Evolutionary conservation across 345 rosid species (phyloP), one percentile per base, ranked within the genome.

Genomic region (Eucalyptus albens): DNA sequence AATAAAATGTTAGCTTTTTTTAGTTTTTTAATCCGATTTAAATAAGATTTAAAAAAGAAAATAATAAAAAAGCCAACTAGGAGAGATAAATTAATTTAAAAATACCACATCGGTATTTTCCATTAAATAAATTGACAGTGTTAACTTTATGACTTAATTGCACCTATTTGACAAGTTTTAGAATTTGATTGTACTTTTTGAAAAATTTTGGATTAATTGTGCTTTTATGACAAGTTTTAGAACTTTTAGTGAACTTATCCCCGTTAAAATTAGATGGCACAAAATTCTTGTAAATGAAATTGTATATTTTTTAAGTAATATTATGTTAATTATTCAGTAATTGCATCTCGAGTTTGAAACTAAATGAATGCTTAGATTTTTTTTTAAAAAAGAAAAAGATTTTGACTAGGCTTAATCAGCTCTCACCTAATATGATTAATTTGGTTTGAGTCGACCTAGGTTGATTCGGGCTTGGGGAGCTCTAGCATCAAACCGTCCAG

Each of bases 201-300:
- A 0, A 53, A 19, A 0, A 0, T 53, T 53, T 53, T 8, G 2
- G 0, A 53, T 53, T 53, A 53, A 53, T 53, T 53, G 0, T 1
- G 4, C 2, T 19, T 17, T 53, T 53, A 0, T 53, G 26, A 53
- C 1, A 53, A 53, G 5, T 53, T 8, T 53, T 53, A 53, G 0
- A 53, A 53, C 1, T 53, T 53, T 53, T 53, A 19, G 11, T 53
- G 2, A 53, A 53, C 26, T 53, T 53, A 53, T 53, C 10, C 0
- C 2, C 0, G 3, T 56, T 56, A 0, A 56, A 56, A 56, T 67
- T 15, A 31, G 80, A 15, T 15, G 6, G 40, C 80, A 31, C 40
- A 15, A 33, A 67, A 8, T 67, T 67, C 22, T 67, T 33, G 37
- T 33, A n/a, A 65, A 31, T 67, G 22, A 24, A 56, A 24, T 56